phyloP scores from a whole-genome alignment of 805 yeast genomes.

The Nakazawaea ernobii region DNA sequence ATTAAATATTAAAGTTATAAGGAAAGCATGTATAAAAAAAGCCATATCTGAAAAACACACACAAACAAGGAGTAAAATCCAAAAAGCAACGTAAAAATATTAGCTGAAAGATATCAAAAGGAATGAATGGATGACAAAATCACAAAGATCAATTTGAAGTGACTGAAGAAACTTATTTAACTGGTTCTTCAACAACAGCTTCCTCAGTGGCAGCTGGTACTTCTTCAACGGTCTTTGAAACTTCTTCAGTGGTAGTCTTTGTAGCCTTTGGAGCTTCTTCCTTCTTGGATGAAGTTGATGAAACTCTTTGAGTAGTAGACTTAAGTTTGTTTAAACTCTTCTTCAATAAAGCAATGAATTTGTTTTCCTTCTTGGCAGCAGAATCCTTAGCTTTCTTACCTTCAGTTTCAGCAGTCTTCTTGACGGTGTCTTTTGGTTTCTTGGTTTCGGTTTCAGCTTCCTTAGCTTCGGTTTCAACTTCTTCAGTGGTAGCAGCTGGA shows the following conservation, averaged over 20 bases:
- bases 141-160: not conserved
- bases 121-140: not conserved
- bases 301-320: not conserved
- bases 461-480: conserved; percentile 1
- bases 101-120: not conserved
- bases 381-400: conserved; percentile 1
- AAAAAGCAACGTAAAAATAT: not conserved
- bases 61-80: too few relatives aligned
- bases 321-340: not conserved
- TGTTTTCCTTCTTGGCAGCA: not conserved
- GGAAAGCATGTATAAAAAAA: too few relatives aligned
- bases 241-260: not conserved
- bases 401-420: conserved; percentile 1
- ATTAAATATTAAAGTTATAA: too few relatives aligned
- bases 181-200: not conserved
- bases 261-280: not conserved
- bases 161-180: not conserved
- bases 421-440: not conserved
- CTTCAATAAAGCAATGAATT: not conserved
- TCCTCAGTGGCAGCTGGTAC: not conserved
- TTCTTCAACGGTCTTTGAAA: not conserved
- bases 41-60: too few relatives aligned
- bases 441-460: not conserved
- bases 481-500: conserved; percentile 1
- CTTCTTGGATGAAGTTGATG: not conserved